Percentiles rank a stretch among this genome's conserved stretches.
phyloP scores from a whole-genome alignment of 2,329 filamentous ascomycete species.

The Emergomyces orientalis region DNA sequence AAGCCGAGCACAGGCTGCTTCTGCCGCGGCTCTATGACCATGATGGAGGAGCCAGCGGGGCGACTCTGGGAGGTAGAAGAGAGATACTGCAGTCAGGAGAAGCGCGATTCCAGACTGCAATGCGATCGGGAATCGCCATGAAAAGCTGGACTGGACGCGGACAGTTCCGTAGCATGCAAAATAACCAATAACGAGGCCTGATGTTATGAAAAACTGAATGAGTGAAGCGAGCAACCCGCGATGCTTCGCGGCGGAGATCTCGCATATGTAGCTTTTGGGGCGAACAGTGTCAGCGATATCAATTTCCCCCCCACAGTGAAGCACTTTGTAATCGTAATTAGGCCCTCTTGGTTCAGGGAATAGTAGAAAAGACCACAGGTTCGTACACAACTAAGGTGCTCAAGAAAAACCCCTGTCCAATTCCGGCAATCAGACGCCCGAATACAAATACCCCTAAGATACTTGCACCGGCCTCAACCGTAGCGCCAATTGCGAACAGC shows the following conservation, averaged over 20 bases:
- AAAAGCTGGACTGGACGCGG: constrained; percentile 38
- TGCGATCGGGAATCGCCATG: constrained; percentile 49
- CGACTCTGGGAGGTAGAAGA: constrained; percentile 42
- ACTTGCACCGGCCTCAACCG: constrained; percentile 43
- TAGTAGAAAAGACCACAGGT: not conserved
- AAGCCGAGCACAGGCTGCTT: constrained; percentile 34
- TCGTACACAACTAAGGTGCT: constrained; percentile 45
- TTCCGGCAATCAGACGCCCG: constrained; percentile 47
- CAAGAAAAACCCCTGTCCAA: constrained; percentile 52
- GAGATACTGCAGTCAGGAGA: constrained; percentile 21
- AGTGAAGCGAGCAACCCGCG: constrained; percentile 45
- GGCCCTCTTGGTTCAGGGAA: not conserved
- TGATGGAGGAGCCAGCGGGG: constrained; percentile 49
- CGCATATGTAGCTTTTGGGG: constrained; percentile 45
- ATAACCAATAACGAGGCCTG: constrained; percentile 47
- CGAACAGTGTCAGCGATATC: not conserved
- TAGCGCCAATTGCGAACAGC: constrained; percentile 46
- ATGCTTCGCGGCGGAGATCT: constrained; percentile 47
- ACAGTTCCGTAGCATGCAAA: constrained; percentile 52
- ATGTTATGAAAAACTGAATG: constrained; percentile 45
- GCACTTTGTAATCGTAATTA: not conserved
- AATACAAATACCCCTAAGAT: constrained; percentile 45
- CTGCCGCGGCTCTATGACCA: constrained; percentile 41
- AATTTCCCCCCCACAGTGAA: not conserved
- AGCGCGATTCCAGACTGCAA: constrained; percentile 35